These are phyloP conservation scores for Colletotrichum orbiculare DNA, from an alignment of 2,329 filamentous ascomycete genomes.

Conservation along the genomic window DNA sequence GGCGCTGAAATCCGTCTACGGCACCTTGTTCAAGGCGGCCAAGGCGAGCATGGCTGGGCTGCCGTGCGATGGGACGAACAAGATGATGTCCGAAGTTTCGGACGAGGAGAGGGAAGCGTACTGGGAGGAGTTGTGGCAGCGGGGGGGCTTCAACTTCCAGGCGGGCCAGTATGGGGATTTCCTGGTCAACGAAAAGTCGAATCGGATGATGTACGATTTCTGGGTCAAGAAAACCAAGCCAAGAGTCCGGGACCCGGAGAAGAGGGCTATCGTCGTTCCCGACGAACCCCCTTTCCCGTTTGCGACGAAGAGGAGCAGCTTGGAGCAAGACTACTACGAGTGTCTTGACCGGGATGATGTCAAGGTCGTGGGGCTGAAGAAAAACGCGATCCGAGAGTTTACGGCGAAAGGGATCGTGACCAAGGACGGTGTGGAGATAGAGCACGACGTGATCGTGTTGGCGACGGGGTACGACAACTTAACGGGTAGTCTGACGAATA, in stretches of 20 bases:
- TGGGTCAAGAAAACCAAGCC: constrained; percentile 57
- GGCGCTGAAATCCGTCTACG: constrained; percentile 48
- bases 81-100: constrained; percentile 53
- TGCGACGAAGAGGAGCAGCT: constrained; percentile 56
- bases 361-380: constrained; percentile 55
- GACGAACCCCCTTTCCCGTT: constrained; percentile 56
- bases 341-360: constrained; percentile 58
- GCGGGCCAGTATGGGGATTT: constrained; percentile 58
- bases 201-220: constrained; percentile 59
- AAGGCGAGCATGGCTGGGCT: constrained; percentile 62
- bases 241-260: constrained; percentile 56
- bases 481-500: constrained; percentile 46
- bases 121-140: constrained; percentile 56
- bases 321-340: constrained; percentile 63
- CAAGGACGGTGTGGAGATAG: constrained; percentile 48
- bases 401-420: constrained; percentile 52
- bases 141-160: constrained; percentile 60
- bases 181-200: constrained; percentile 53
- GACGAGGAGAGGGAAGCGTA: constrained; percentile 55
- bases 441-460: constrained; percentile 50
- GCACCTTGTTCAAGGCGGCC: constrained; percentile 55
- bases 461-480: constrained; percentile 49
- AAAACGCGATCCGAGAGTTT: constrained; percentile 54
- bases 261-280: constrained; percentile 59
- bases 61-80: constrained; percentile 57